Base-by-base conservation (phyloP, 2,329 filamentous ascomycete genomes). In the Alternaria angustiovoidea region DNA sequence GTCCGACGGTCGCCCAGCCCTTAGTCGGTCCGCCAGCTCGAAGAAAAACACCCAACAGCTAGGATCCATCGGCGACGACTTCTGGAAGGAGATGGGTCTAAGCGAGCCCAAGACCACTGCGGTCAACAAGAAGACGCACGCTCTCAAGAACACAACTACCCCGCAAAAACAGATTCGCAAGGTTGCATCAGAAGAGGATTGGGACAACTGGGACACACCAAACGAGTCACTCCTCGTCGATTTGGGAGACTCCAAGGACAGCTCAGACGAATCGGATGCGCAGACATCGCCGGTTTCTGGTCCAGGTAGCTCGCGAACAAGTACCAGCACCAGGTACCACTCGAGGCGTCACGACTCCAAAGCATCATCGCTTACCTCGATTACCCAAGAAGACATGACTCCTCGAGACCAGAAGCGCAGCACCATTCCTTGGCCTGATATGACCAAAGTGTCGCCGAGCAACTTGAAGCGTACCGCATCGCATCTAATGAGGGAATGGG, bases 401-500 rank as follows among this genome's bases (percentile, higher is more conserved):
- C 55, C 68, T 5, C 69, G 69, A 52, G 71, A 76, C 52, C 48
- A 63, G 6, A 77, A 77, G 52, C 73, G 75, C 52, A 81, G 80
- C 57, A 78, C 81, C 3, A 78, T 84, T 7, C 81, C 91, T 28
- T 92, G 92, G 81, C 89, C 89, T 49, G 86, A 90, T 48, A 85
- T 96, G 57, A 89, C 89, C 74, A 88, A 89, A 65, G 80, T 93
- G 42, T 86, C 88, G 8, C 91, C 93, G 0, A 89, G 88, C 67
- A 93, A 92, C 70, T 81, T 97, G 68, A 92, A 93, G 75, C 87
- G 88, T 38, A 94, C 92, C 1, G 92, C 94, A n/a, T 91, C 89
- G 36, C 91, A 90, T 63, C 84, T 97, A 58, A 93, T 97, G 88
- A 91, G 89, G 65, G 93, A 97, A 75, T 96, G 93, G 92, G 94